Percentiles rank a stretch among this genome's conserved stretches.
These are phyloP conservation scores for Aphanomyces euteiches DNA, from an alignment of 352 stramenopile genomes.

Conservation along the genomic window DNA sequence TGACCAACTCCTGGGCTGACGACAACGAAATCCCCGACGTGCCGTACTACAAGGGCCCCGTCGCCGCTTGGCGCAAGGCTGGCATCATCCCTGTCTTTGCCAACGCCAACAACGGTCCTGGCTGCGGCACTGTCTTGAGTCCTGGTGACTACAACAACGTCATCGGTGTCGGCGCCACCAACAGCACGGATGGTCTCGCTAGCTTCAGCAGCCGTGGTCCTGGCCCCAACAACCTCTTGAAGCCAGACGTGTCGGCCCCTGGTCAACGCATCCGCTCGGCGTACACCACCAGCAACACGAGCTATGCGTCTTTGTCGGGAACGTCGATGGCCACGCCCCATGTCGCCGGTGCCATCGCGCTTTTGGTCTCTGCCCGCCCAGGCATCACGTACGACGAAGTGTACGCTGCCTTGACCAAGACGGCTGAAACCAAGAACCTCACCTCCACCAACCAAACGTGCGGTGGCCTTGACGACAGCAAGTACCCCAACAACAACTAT, in stretches of 20 bases:
- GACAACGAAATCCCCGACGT: constrained; percentile 9
- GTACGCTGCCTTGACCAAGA: constrained; percentile 25
- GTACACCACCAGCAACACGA: constrained; percentile 9
- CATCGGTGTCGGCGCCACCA: constrained; percentile 52
- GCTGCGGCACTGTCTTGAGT: constrained; percentile 41
- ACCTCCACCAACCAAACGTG: constrained; percentile 22
- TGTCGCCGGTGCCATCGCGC: constrained; percentile 34
- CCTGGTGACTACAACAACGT: constrained; percentile 40
- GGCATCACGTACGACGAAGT: constrained; percentile 32
- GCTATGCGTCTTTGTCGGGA: constrained; percentile 29
- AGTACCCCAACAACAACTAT: constrained; percentile 47
- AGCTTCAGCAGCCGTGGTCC: constrained; percentile 42
- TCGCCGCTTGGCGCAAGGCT: constrained; percentile 37
- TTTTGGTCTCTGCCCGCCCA: constrained; percentile 37
- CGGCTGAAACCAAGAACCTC: constrained; percentile 30
- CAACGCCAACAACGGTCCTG: constrained; percentile 39
- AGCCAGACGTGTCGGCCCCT: constrained; percentile 38
- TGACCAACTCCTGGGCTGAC: constrained; percentile 39
- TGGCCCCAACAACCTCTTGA: constrained; percentile 18
- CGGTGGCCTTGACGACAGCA: constrained; percentile 34
- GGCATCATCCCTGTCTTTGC: constrained; percentile 42
- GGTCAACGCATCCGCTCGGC: constrained; percentile 31
- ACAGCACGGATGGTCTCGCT: constrained; percentile 37
- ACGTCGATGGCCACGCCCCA: constrained; percentile 39
- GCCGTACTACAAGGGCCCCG: constrained; percentile 31